These are phyloP conservation scores for Aspergillus pseudonomiae DNA, from an alignment of 2,329 filamentous ascomycete genomes.

Conservation along the genomic window DNA sequence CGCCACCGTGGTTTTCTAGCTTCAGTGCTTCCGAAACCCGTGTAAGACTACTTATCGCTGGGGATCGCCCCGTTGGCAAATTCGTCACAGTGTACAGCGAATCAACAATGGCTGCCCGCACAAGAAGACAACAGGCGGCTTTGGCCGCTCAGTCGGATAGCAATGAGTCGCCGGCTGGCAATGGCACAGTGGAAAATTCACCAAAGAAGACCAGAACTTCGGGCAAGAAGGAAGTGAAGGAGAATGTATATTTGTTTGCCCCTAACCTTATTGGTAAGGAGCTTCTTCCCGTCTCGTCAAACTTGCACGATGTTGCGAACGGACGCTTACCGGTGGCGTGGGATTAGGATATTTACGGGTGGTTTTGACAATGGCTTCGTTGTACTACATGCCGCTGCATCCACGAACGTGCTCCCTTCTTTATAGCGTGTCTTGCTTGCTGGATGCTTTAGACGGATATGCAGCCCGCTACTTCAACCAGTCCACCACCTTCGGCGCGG, in stretches of 20 bases:
- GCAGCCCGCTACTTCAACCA: slow-evolving; percentile 88
- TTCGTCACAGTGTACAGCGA: neutral
- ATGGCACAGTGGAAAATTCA: slow-evolving; percentile 35
- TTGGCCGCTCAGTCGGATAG: slow-evolving; percentile 34
- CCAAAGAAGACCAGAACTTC: slow-evolving; percentile 35
- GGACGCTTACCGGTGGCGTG: neutral
- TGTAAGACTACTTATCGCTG: neutral
- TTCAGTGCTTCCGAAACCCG: neutral
- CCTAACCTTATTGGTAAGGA: slow-evolving; percentile 77
- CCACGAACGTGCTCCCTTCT: slow-evolving; percentile 86
- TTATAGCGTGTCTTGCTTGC: slow-evolving; percentile 91
- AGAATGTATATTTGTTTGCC: slow-evolving; percentile 82
- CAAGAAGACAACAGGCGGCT: slow-evolving; percentile 44
- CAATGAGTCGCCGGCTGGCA: slow-evolving; percentile 33
- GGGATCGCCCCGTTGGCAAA: neutral
- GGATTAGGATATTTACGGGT: slow-evolving; percentile 72
- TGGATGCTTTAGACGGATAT: slow-evolving; percentile 92
- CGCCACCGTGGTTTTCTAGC: neutral
- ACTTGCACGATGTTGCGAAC: neutral
- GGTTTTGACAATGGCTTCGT: slow-evolving; percentile 80
- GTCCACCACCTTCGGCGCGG: slow-evolving; percentile 91
- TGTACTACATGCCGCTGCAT: slow-evolving; percentile 99
- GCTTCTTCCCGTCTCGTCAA: neutral
- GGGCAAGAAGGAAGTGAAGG: slow-evolving; percentile 46
- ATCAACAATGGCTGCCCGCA: slow-evolving; percentile 40